Evolutionary conservation across 108 stramenopile genomes (phyloP).

Genomic region (Cyclotella atomus): DNA sequence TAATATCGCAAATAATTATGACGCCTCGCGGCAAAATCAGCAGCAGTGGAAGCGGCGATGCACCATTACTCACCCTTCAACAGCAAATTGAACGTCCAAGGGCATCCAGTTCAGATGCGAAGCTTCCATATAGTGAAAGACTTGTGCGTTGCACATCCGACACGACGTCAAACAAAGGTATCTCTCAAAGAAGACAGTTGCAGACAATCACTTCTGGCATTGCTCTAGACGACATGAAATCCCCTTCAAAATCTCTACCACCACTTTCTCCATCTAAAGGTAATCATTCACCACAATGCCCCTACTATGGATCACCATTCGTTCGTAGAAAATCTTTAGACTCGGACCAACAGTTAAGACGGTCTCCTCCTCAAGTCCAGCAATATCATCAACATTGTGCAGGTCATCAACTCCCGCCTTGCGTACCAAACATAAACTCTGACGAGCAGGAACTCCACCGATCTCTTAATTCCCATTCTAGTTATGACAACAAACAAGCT

Average conservation of each 20-base stretch:
- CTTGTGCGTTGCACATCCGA: constrained; percentile 10
- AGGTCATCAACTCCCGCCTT: background rate
- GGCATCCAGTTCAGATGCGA: constrained; percentile 11
- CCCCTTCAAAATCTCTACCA: background rate
- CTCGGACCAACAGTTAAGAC: background rate
- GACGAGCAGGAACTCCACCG: constrained; percentile 6
- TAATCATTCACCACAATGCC: background rate
- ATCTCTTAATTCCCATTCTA: constrained; percentile 29
- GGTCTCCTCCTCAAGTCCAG: background rate
- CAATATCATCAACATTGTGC: background rate
- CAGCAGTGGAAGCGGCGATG: constrained; percentile 1
- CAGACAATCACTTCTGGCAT: constrained; percentile 41
- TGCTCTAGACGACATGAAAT: constrained; percentile 8
- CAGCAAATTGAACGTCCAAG: background rate
- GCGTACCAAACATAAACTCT: background rate
- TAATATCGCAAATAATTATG: background rate
- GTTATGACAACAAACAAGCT: constrained; percentile 9
- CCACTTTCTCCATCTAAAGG: constrained; percentile 2
- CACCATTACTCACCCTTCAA: background rate
- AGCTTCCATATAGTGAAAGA: constrained; percentile 9
- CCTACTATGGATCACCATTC: background rate
- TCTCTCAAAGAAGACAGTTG: background rate
- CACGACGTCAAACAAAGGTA: background rate
- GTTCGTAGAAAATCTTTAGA: background rate
- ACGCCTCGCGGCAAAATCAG: constrained; percentile 6